Evolutionary conservation across 2,329 filamentous ascomycete genomes (phyloP).

Genomic region (Colletotrichum cuscutae): DNA sequence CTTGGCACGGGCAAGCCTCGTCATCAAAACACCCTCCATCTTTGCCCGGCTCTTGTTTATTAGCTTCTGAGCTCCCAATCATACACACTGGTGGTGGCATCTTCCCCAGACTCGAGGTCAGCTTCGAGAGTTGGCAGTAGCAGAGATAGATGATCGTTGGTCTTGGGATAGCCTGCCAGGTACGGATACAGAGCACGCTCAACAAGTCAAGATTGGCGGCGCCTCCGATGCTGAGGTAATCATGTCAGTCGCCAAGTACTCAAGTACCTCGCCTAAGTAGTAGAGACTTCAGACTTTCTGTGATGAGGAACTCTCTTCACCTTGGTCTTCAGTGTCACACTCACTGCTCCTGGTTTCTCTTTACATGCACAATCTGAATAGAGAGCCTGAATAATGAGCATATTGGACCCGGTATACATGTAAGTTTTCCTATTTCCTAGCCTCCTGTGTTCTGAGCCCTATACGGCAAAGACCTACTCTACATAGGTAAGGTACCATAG

Average conservation of each 20-base stretch:
- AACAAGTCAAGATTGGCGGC: not conserved
- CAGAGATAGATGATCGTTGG: not conserved
- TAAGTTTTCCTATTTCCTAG: not conserved
- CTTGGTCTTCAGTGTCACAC: too few relatives aligned
- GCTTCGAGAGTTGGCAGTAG: not conserved
- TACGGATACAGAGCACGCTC: not conserved
- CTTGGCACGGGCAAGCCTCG: constrained; percentile 31
- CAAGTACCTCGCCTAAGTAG: not conserved
- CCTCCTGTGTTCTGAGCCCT: not conserved
- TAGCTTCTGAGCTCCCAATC: not conserved
- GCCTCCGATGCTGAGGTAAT: constrained; percentile 4
- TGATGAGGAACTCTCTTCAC: too few relatives aligned
- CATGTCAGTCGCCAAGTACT: not conserved
- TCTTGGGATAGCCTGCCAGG: not conserved
- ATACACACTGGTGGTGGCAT: not conserved
- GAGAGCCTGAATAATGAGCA: too few relatives aligned
- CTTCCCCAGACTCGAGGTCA: not conserved
- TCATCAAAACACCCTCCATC: constrained; percentile 30
- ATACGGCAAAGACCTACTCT: not conserved
- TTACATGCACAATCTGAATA: too few relatives aligned
- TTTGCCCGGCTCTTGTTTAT: constrained; percentile 10
- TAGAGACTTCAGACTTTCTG: too few relatives aligned
- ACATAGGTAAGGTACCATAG: not conserved
- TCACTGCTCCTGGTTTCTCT: too few relatives aligned
- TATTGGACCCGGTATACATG: too few relatives aligned